phyloP scores from a whole-genome alignment of 495 filamentous ascomycete genomes.

The Evernia prunastri region DNA sequence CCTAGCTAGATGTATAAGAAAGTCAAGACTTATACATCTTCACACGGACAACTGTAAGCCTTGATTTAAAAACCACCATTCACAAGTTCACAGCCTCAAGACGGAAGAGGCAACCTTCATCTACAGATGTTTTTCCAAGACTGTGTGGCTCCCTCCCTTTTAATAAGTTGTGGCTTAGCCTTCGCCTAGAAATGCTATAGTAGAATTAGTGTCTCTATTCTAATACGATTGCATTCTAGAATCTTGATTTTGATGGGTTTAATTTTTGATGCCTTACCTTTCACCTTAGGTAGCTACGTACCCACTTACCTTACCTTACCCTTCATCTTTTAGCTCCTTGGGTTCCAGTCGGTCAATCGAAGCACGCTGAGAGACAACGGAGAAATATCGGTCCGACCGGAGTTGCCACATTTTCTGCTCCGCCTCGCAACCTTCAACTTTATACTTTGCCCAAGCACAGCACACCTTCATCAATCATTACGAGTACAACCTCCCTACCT shows the following conservation, averaged over 20 bases:
- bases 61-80: neutral
- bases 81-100: neutral
- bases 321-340: no score
- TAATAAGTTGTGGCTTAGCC: conserved; percentile 7
- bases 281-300: no score
- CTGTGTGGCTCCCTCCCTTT: neutral
- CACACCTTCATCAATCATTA: neutral
- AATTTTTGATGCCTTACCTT: no score
- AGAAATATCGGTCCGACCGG: neutral
- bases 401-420: neutral
- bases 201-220: neutral
- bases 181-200: neutral
- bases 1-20: conserved; percentile 13
- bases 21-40: conserved; percentile 10
- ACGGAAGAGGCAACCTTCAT: no score
- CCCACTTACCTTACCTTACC: no score
- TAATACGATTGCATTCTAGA: no score
- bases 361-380: neutral
- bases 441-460: neutral
- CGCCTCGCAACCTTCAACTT: neutral
- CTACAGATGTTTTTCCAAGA: no score
- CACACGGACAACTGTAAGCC: neutral
- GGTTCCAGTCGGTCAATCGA: neutral
- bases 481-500: neutral
- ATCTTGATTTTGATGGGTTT: no score